These are phyloP conservation scores for Debaryomyces psychrophilus DNA, from an alignment of 1,139 yeast genomes.

Conservation along the genomic window DNA sequence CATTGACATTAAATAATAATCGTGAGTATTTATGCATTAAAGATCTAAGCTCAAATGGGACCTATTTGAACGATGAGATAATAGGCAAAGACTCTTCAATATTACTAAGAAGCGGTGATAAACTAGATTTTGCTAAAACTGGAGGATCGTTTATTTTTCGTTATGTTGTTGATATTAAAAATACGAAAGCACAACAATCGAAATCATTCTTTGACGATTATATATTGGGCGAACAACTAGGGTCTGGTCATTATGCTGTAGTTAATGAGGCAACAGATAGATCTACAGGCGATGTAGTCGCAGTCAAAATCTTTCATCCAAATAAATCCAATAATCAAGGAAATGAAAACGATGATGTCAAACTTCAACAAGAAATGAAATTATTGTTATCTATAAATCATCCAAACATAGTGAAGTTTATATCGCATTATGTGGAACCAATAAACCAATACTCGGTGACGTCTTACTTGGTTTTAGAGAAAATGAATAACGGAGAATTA, in stretches of 20 bases:
- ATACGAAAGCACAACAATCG: conserved; percentile 22
- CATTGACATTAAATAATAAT: conserved; percentile 38
- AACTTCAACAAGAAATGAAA: conserved; percentile 68
- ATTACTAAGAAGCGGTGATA: conserved; percentile 65
- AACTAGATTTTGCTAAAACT: conserved; percentile 60
- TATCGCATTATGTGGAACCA: conserved; percentile 72
- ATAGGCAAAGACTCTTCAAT: conserved; percentile 52
- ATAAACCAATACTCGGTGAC: conserved; percentile 54
- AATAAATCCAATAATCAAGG: conserved; percentile 39
- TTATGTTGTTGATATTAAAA: conserved; percentile 36
- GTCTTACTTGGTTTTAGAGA: conserved; percentile 71
- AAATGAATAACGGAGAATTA: conserved; percentile 73
- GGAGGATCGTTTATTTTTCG: conserved; percentile 60
- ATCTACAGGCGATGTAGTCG: conserved; percentile 60
- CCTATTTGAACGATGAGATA: conserved; percentile 60
- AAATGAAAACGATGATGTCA: conserved; percentile 46
- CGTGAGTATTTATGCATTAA: conserved; percentile 52
- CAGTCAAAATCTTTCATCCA: conserved; percentile 79
- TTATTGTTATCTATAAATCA: conserved; percentile 68
- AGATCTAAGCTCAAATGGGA: conserved; percentile 70
- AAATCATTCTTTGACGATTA: conserved; percentile 62
- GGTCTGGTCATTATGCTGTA: conserved; percentile 78
- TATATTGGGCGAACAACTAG: conserved; percentile 61
- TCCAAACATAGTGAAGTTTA: conserved; percentile 67
- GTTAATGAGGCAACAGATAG: conserved; percentile 70